Base-by-base conservation (phyloP, 176 grass and related monocot species). In the Oryza longistaminata region DNA sequence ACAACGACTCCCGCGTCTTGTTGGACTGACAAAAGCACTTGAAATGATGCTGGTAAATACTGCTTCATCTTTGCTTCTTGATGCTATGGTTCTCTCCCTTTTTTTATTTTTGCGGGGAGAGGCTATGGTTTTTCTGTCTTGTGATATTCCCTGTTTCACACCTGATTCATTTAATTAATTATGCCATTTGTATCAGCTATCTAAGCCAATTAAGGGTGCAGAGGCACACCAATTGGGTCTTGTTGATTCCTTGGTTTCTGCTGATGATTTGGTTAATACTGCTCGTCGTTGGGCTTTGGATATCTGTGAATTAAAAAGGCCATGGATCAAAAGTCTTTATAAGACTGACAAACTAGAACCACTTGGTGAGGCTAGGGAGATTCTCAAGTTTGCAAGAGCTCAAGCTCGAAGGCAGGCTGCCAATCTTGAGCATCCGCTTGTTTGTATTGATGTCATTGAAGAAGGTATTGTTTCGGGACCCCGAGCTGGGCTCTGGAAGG, bases 381-480 rank as follows among this genome's bases (percentile, higher is more conserved):
- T 98, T 71, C 86, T 98, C 19, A 94, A 98, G 81, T 94, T 89
- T 84, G 93, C 93, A 78, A 95, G 96, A 86, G 88, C 83, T 82
- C 83, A 98, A 88, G 89, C 91, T 81, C 79, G 87, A 85, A 93
- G 93, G 68, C 96, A 89, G 81, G 89, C 96, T 79, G 82, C 96
- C 61, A 95, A 95, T 90, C 80, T 95, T 76, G 69, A 88, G 29
- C 91, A 92, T 79, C 96, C 93, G 43, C 71, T 89, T 45, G 70
- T 93, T 85, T 98, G 96, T 93, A 90, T 98, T 85, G 93, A 94
- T 93, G 89, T 85, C 53, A 84, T 98, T 34, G 96, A 98, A 90
- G 96, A 98, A 73, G 96, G 96, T 74, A 94, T 98, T 70, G 81
- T 90, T 48, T 85, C 87, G 71, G 93, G 93, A 34, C 96, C 93